These are phyloP conservation scores for Rhizopus delemar DNA, from an alignment of 371 early-diverging fungal species.

Conservation along the genomic window DNA sequence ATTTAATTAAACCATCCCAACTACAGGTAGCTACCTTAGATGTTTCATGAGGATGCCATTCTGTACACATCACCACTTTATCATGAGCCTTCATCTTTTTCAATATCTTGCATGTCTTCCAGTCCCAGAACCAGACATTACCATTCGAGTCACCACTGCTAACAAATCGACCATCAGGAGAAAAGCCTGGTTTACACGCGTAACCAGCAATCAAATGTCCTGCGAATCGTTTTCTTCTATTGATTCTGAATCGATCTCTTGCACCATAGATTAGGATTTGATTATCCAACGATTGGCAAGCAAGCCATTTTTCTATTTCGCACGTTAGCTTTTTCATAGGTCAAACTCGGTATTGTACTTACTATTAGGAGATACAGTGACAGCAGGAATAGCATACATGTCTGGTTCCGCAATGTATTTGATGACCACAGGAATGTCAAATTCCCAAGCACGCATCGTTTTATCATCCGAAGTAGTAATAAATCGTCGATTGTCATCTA, in stretches of 20 bases:
- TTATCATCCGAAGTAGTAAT: conserved; percentile 97
- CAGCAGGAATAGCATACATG: conserved; percentile 96
- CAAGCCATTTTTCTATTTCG: conserved; percentile 84
- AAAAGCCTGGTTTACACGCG: conserved; percentile 92
- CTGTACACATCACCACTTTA: conserved; percentile 83
- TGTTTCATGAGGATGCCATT: conserved; percentile 96
- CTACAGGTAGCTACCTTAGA: conserved; percentile 92
- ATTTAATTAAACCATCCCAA: conserved; percentile 96
- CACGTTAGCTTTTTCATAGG: neutral
- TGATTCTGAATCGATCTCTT: conserved; percentile 81
- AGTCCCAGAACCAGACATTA: conserved; percentile 94
- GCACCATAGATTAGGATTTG: conserved; percentile 89
- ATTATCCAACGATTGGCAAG: conserved; percentile 93
- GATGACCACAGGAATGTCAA: conserved; percentile 95
- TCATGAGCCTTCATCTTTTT: conserved; percentile 91
- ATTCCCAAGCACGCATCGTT: conserved; percentile 96
- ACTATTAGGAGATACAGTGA: conserved; percentile 85
- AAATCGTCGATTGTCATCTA: conserved; percentile 92
- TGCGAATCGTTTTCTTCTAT: conserved; percentile 88
- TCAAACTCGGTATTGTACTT: conserved; percentile 30
- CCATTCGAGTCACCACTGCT: conserved; percentile 94
- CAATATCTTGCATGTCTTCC: conserved; percentile 86
- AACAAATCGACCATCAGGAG: conserved; percentile 89
- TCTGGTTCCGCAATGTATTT: conserved; percentile 95
- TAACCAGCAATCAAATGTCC: conserved; percentile 96